phyloP scores from a whole-genome alignment of 257 asterid genomes.

The Solanum chmielewskii region DNA sequence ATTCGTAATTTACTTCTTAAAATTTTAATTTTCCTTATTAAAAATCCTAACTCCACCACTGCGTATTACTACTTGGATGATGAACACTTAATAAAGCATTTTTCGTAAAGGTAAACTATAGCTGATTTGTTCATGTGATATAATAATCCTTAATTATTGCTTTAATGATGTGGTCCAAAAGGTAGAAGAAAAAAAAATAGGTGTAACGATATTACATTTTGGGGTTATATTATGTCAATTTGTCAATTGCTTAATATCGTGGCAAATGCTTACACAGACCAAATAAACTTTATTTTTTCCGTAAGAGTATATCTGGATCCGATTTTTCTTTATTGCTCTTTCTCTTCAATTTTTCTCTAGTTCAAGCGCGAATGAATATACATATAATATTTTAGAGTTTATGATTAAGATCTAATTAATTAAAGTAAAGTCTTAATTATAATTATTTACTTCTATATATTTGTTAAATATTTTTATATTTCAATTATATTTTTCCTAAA shows the following conservation, averaged over 20 bases:
- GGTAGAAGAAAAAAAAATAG: neutral
- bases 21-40: accelerated
- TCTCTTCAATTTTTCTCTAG: too few species aligned
- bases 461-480: too few species aligned
- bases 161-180: neutral
- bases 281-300: neutral
- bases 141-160: neutral
- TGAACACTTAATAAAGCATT: neutral
- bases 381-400: accelerated
- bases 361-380: too few species aligned
- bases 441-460: too few species aligned
- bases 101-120: neutral
- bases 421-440: too few species aligned
- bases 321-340: too few species aligned
- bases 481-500: too few species aligned
- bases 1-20: accelerated
- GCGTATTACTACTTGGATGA: too few species aligned
- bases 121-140: neutral
- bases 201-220: neutral
- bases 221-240: neutral
- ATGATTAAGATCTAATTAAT: too few species aligned
- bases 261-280: neutral
- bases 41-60: accelerated
- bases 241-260: neutral
- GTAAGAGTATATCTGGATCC: neutral